Evolutionary conservation across 2,329 filamentous ascomycete species (phyloP).

Genomic region (Leptographium wingfieldii): DNA sequence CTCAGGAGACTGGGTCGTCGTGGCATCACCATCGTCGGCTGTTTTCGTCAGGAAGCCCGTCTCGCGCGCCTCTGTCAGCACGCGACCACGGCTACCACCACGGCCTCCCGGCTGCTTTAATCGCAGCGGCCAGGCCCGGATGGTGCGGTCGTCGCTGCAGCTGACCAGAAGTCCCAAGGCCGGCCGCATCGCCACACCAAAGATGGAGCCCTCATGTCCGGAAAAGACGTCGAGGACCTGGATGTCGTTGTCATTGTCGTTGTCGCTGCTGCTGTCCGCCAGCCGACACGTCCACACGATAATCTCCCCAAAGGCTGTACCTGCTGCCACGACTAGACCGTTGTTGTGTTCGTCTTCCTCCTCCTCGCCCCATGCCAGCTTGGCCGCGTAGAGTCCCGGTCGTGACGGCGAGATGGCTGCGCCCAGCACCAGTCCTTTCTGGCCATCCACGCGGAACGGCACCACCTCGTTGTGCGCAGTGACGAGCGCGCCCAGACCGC

Average conservation of each 20-base stretch:
- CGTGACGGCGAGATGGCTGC: constrained; percentile 50
- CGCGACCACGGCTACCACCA: constrained; percentile 6
- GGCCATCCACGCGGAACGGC: constrained; percentile 22
- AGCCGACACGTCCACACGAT: constrained; percentile 68
- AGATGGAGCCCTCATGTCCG: constrained; percentile 85
- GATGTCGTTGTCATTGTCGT: constrained; percentile 10
- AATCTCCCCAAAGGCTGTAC: constrained; percentile 91
- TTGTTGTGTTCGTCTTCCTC: neutral
- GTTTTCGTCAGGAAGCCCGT: constrained; percentile 40
- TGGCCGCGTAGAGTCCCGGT: constrained; percentile 79
- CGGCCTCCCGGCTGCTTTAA: constrained; percentile 6
- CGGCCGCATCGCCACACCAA: constrained; percentile 70
- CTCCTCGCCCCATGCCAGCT: constrained; percentile 42
- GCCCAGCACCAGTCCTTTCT: constrained; percentile 26
- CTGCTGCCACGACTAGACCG: constrained; percentile 21
- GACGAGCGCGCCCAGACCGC: constrained; percentile 43
- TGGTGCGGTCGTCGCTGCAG: constrained; percentile 88
- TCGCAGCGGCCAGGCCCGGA: constrained; percentile 59
- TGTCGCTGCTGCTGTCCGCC: neutral
- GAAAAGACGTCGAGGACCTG: constrained; percentile 42
- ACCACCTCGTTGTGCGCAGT: constrained; percentile 82
- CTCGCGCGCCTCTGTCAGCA: constrained; percentile 29
- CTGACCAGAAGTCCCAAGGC: constrained; percentile 57
- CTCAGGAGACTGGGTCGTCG: constrained; percentile 15
- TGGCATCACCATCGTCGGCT: constrained; percentile 7